phyloP scores from a whole-genome alignment of 768 basidiomycete genomes.

The Tubosaeta sp. region DNA sequence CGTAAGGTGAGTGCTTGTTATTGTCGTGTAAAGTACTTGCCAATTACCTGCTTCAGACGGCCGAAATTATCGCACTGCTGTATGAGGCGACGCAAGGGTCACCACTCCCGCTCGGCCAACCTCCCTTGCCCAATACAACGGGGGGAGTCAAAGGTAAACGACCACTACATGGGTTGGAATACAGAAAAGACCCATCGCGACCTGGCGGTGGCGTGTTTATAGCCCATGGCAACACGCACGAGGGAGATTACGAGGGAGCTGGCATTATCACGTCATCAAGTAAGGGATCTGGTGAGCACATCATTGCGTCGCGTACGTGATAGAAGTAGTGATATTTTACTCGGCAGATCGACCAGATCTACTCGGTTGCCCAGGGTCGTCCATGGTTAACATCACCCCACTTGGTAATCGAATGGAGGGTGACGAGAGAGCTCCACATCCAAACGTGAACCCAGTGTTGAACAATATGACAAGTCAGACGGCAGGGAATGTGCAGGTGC shows the following conservation, averaged over 20 bases:
- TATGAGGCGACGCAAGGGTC: conserved; percentile 92
- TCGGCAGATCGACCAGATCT: conserved; percentile 15
- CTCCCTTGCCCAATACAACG: conserved; percentile 74
- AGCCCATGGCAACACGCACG: conserved; percentile 47
- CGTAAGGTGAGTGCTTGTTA: conserved; percentile 59
- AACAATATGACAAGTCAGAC: conserved; percentile 39
- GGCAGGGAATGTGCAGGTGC: conserved; percentile 62
- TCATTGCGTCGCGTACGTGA: conserved; percentile 12
- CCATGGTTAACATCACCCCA: conserved; percentile 58
- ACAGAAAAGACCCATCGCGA: conserved; percentile 72
- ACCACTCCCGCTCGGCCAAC: conserved; percentile 47
- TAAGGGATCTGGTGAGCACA: conserved; percentile 46
- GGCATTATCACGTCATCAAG: conserved; percentile 49
- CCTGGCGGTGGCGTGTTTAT: conserved; percentile 88
- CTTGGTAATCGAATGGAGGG: conserved; percentile 33
- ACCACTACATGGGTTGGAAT: conserved; percentile 54
- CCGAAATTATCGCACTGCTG: conserved; percentile 87
- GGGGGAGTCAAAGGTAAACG: conserved; percentile 60
- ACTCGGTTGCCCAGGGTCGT: conserved; percentile 22
- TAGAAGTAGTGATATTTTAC: not conserved
- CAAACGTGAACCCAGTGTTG: conserved; percentile 76
- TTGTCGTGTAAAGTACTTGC: not conserved
- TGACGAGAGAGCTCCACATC: conserved; percentile 27
- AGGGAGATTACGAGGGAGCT: conserved; percentile 44
- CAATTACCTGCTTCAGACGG: conserved; percentile 50